A percentile compares a stretch with the other conserved stretches of the same genome.
Conservation (phyloP, 2,329 filamentous ascomycete genomes). For the Tolypocladium amazonense region DNA sequence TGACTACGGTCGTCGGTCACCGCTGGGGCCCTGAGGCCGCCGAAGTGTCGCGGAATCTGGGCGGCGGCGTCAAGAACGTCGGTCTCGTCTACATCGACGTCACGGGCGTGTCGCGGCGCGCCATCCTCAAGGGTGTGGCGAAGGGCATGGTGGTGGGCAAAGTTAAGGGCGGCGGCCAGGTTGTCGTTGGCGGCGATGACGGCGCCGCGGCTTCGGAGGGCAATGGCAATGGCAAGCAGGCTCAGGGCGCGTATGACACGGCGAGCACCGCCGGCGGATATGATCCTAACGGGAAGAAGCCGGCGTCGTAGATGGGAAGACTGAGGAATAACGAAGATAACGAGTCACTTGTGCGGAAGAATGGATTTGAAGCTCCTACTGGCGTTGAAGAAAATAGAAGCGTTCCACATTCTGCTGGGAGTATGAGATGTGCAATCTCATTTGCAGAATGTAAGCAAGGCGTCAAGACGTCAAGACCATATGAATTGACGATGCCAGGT, state of each 20-base stretch:
- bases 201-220: constrained; percentile 13
- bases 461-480: too few relatives aligned
- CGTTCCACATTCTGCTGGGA: not conserved
- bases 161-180: constrained; percentile 61
- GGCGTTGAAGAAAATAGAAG: not conserved
- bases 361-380: not conserved
- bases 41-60: constrained; percentile 61
- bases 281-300: constrained; percentile 21
- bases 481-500: not conserved
- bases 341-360: not conserved
- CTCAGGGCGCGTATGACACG: constrained; percentile 15
- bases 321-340: not conserved
- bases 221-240: constrained; percentile 11
- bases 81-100: constrained; percentile 96
- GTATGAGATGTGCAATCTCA: not conserved
- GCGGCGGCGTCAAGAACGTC: constrained; percentile 88
- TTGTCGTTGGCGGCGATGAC: constrained; percentile 61
- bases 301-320: constrained; percentile 5
- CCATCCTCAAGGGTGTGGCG: constrained; percentile 87
- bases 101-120: constrained; percentile 78
- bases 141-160: constrained; percentile 91
- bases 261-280: constrained; percentile 10
- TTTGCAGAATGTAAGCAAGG: not conserved
- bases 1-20: constrained; percentile 79
- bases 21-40: constrained; percentile 82